phyloP scores from a whole-genome alignment of 2,329 filamentous ascomycete genomes.

The Cladophialophora psammophila region DNA sequence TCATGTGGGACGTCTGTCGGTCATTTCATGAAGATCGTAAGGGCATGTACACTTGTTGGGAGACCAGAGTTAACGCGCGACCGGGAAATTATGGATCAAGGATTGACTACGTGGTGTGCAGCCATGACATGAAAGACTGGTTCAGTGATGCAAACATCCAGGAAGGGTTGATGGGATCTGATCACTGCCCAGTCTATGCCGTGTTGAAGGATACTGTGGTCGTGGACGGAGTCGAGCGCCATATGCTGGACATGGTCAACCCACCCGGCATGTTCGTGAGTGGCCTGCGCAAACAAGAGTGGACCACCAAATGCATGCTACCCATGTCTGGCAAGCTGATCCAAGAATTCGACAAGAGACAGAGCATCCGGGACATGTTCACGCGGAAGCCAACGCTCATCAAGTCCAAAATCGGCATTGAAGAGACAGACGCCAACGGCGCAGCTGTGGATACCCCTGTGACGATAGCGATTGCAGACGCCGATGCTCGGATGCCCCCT shows the following conservation, averaged over 20 bases:
- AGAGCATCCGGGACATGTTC: conserved; percentile 95
- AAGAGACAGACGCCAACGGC: conserved; percentile 8
- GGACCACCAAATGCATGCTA: conserved; percentile 70
- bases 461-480: not conserved
- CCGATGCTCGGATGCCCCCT: not conserved
- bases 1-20: conserved; percentile 84
- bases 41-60: conserved; percentile 98
- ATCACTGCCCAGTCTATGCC: conserved; percentile 93
- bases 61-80: conserved; percentile 92
- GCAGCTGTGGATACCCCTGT: not conserved
- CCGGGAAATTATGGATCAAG: conserved; percentile 91
- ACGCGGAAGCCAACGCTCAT: conserved; percentile 59
- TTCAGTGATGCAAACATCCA: conserved; percentile 85
- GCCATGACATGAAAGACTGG: conserved; percentile 78
- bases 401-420: conserved; percentile 20
- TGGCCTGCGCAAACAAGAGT: conserved; percentile 71
- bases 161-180: conserved; percentile 89
- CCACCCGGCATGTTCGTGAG: conserved; percentile 73
- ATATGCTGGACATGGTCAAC: conserved; percentile 79
- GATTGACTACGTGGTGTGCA: conserved; percentile 93
- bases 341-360: conserved; percentile 83
- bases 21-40: conserved; percentile 78
- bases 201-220: conserved; percentile 70
- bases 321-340: conserved; percentile 82
- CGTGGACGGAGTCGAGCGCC: conserved; percentile 56